These are phyloP conservation scores for Neurospora sp. DNA, from an alignment of 495 filamentous ascomycete genomes.

Conservation along the genomic window DNA sequence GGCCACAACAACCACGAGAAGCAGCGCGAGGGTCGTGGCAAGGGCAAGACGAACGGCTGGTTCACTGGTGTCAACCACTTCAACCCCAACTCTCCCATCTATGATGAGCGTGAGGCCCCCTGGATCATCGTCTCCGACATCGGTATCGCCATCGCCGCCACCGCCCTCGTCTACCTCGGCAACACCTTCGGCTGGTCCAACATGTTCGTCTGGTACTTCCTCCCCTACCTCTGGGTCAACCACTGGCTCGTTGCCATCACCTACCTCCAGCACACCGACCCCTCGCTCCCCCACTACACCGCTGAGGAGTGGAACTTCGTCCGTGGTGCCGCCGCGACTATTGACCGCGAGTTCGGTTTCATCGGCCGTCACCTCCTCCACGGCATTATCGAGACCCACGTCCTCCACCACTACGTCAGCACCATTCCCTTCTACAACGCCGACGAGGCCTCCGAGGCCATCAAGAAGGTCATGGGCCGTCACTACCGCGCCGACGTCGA, in stretches of 20 bases:
- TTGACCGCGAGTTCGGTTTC: constrained; percentile 85
- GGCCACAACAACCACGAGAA: constrained; percentile 88
- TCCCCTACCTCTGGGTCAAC: constrained; percentile 97
- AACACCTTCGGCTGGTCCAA: constrained; percentile 75
- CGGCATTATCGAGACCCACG: constrained; percentile 87
- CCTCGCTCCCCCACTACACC: constrained; percentile 73
- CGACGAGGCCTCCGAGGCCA: constrained; percentile 76
- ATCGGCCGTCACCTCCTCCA: constrained; percentile 79
- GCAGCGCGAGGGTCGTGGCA: constrained; percentile 73
- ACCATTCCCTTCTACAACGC: constrained; percentile 87
- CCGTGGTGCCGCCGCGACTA: constrained; percentile 75
- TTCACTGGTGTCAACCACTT: constrained; percentile 88
- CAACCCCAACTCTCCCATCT: constrained; percentile 75
- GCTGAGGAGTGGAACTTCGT: constrained; percentile 71
- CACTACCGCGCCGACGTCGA: constrained; percentile 64
- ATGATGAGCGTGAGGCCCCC: constrained; percentile 79
- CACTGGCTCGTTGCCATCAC: constrained; percentile 91
- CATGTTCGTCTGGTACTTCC: constrained; percentile 83
- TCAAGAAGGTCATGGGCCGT: constrained; percentile 71
- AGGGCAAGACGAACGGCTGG: constrained; percentile 80
- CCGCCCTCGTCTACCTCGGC: constrained; percentile 45
- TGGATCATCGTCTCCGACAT: constrained; percentile 77
- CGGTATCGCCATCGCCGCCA: constrained; percentile 52
- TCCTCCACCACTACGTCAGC: constrained; percentile 79
- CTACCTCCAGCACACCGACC: constrained; percentile 87